Percentiles rank a stretch among this genome's conserved stretches.
phyloP scores from a whole-genome alignment of 163 green algal species.

The Picocystis sp. region DNA sequence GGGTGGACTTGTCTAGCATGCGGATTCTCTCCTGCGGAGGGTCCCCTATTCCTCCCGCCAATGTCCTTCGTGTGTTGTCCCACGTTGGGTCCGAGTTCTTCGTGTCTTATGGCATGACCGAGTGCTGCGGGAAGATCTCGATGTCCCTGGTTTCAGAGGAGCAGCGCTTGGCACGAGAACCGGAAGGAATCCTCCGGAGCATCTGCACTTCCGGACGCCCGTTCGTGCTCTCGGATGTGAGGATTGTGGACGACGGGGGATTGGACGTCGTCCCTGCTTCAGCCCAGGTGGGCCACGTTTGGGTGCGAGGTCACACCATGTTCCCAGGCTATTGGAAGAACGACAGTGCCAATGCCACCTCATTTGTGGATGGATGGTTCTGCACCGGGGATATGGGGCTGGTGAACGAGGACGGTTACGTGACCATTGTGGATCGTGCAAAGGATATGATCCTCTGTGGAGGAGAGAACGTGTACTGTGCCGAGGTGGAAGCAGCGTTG shows the following conservation, averaged over 20 bases:
- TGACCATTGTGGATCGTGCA: slow-evolving; percentile 59
- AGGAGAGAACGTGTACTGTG: slow-evolving; percentile 78
- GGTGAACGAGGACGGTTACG: slow-evolving; percentile 29
- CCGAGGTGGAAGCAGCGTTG: slow-evolving; percentile 66
- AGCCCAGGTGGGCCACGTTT: slow-evolving; percentile 47
- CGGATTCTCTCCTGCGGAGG: slow-evolving; percentile 66
- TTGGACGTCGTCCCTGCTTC: slow-evolving; percentile 22
- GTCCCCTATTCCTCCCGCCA: slow-evolving; percentile 41
- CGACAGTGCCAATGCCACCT: slow-evolving; percentile 16
- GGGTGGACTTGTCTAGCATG: slow-evolving; percentile 55
- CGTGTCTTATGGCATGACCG: slow-evolving; percentile 84
- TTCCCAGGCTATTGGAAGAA: slow-evolving; percentile 45
- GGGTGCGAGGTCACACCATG: slow-evolving; percentile 43
- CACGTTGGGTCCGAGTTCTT: slow-evolving; percentile 80
- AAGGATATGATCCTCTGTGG: slow-evolving; percentile 87
- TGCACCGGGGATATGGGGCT: slow-evolving; percentile 55
- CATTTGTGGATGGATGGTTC: slow-evolving; percentile 53
- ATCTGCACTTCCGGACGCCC: slow-evolving; percentile 56
- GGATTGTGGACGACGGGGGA: slow-evolving; percentile 26
- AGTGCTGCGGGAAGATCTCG: slow-evolving; percentile 85
- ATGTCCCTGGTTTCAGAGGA: slow-evolving; percentile 58
- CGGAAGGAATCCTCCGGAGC: slow-evolving; percentile 27
- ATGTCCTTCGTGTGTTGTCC: slow-evolving; percentile 38
- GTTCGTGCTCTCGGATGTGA: slow-evolving; percentile 60
- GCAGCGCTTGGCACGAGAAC: not conserved